These are phyloP conservation scores for Stachybotrys elegans DNA, from an alignment of 2,329 filamentous ascomycete species.

Conservation along the genomic window DNA sequence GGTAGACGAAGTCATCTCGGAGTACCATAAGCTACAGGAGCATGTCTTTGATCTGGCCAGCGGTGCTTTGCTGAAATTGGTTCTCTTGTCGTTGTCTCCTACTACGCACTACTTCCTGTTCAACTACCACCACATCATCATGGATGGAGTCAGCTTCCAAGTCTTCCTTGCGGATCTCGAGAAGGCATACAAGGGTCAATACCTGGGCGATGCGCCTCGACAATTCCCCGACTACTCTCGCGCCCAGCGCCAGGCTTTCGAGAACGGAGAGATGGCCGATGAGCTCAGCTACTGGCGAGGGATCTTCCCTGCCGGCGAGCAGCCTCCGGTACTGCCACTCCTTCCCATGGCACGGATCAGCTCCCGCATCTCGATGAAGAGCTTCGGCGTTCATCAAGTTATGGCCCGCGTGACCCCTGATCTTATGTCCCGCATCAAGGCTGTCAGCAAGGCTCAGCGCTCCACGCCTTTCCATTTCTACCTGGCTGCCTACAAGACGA, in stretches of 20 bases:
- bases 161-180: conserved; percentile 39
- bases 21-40: conserved; percentile 22
- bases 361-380: conserved; percentile 10
- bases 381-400: conserved; percentile 13
- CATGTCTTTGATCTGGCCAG: conserved; percentile 28
- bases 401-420: conserved; percentile 9
- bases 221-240: conserved; percentile 31
- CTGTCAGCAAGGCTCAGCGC: conserved; percentile 9
- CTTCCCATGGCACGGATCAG: conserved; percentile 20
- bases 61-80: conserved; percentile 24
- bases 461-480: conserved; percentile 38
- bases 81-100: conserved; percentile 24
- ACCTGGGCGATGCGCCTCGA: conserved; percentile 11
- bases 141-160: conserved; percentile 42
- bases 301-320: conserved; percentile 13
- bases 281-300: conserved; percentile 29
- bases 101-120: conserved; percentile 35
- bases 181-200: conserved; percentile 30
- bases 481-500: conserved; percentile 31
- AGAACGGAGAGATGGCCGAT: conserved; percentile 18
- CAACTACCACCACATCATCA: conserved; percentile 41
- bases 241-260: conserved; percentile 21
- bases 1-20: conserved; percentile 17
- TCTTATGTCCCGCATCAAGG: conserved; percentile 16
- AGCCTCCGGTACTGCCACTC: conserved; percentile 22